A percentile compares a stretch with the other conserved stretches of the same genome.
Conservation (phyloP, 305 asterid genomes). For the Solanum hybrid region DNA sequence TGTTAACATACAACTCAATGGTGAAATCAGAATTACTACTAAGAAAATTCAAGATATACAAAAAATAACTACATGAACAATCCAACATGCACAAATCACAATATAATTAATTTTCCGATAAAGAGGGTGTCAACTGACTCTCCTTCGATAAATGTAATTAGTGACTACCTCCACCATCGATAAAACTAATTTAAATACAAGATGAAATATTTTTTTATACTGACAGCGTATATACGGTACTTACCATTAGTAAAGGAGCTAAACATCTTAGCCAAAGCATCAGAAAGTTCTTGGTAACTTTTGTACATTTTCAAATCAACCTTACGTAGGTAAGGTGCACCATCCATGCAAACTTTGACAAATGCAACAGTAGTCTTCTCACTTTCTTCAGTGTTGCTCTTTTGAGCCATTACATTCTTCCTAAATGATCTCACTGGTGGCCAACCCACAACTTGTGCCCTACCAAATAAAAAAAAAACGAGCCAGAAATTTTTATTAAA, state of each 20-base stretch:
- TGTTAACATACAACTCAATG: not conserved
- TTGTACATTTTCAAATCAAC: slow-evolving; percentile 76
- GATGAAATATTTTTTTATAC: not conserved
- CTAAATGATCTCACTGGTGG: slow-evolving; percentile 16
- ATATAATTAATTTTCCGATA: not conserved
- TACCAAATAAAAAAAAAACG: not conserved
- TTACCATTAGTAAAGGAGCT: slow-evolving; percentile 79
- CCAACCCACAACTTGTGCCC: slow-evolving; percentile 16
- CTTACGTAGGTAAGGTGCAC: slow-evolving; percentile 89
- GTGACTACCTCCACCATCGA: not conserved
- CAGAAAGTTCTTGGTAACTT: slow-evolving; percentile 65
- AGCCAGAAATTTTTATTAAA: not conserved
- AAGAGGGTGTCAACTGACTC: not conserved
- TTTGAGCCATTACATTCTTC: not conserved
- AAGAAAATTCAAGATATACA: not conserved
- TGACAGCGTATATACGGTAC: not conserved
- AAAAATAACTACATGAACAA: not conserved
- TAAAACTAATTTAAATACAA: not conserved
- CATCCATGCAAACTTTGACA: slow-evolving; percentile 58
- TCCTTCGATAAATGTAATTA: not conserved
- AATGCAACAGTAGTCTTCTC: not conserved
- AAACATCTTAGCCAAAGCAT: slow-evolving; percentile 89
- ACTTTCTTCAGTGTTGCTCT: no score
- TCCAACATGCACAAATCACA: not conserved
- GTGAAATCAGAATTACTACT: not conserved